These are phyloP conservation scores for Parathielavia appendiculata DNA, from an alignment of 495 filamentous ascomycete genomes.

Conservation along the genomic window DNA sequence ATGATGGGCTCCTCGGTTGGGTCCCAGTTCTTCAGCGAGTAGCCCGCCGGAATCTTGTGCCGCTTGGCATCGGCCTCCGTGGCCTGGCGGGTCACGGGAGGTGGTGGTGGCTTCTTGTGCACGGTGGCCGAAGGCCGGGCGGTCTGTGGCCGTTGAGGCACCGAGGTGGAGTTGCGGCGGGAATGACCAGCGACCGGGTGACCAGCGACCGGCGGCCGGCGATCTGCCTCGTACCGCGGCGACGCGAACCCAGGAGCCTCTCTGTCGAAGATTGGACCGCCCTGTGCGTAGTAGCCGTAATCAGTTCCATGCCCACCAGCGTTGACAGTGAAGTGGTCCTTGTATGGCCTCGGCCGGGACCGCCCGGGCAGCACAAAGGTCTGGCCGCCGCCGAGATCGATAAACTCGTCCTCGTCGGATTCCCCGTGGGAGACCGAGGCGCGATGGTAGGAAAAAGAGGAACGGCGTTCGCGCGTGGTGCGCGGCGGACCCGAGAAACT, in stretches of 20 bases:
- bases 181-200: conserved; percentile 25
- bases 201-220: conserved; percentile 25
- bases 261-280: conserved; percentile 37
- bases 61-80: conserved; percentile 78
- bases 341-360: conserved; percentile 38
- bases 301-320: conserved; percentile 52
- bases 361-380: conserved; percentile 44
- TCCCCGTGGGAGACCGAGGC: conserved; percentile 49
- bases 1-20: conserved; percentile 87
- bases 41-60: conserved; percentile 81
- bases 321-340: conserved; percentile 37
- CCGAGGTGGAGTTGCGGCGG: conserved; percentile 42
- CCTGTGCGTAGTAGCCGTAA: conserved; percentile 52
- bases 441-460: conserved; percentile 51
- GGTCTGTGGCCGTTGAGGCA: conserved; percentile 41
- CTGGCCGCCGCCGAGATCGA: conserved; percentile 48
- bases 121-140: conserved; percentile 36
- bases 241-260: conserved; percentile 41
- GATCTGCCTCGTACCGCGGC: conserved; percentile 40
- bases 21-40: conserved; percentile 98
- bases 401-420: conserved; percentile 57
- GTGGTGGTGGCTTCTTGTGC: conserved; percentile 34
- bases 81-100: conserved; percentile 53
- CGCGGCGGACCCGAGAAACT: conserved; percentile 42
- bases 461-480: conserved; percentile 45